phyloP scores from a whole-genome alignment of 805 yeast species.

The Kluyveromyces dobzhanskii region DNA sequence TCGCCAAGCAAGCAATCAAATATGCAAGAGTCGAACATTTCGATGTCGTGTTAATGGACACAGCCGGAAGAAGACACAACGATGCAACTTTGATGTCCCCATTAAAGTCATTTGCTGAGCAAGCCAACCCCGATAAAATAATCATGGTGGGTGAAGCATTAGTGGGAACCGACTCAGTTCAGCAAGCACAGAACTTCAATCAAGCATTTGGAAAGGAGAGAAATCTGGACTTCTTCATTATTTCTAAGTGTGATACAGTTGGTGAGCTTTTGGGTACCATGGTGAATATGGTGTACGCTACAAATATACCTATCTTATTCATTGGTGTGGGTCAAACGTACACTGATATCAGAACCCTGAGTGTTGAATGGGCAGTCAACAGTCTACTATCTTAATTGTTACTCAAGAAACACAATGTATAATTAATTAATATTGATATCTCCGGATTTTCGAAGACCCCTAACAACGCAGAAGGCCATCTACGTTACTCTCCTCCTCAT shows the following conservation, averaged over 20 bases:
- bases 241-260: conserved; percentile 94
- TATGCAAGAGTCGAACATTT: conserved; percentile 60
- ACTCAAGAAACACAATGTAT: not conserved
- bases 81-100: conserved; percentile 95
- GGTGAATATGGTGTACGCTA: conserved; percentile 96
- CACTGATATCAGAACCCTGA: conserved; percentile 82
- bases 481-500: not conserved
- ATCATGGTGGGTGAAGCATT: conserved; percentile 98
- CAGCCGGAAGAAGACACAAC: conserved; percentile 96
- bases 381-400: conserved; percentile 53
- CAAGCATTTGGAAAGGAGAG: conserved; percentile 84
- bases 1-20: conserved; percentile 85
- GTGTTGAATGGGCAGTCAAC: conserved; percentile 88
- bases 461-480: no score
- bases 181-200: conserved; percentile 89
- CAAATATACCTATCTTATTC: conserved; percentile 89
- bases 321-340: conserved; percentile 97
- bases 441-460: no score
- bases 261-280: conserved; percentile 94
- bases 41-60: conserved; percentile 88
- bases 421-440: not conserved
- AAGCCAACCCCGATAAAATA: conserved; percentile 91
- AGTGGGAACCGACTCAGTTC: conserved; percentile 95
- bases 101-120: conserved; percentile 85
- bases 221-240: conserved; percentile 78